A percentile compares a stretch with the other conserved stretches of the same genome.
These are phyloP conservation scores for Saksenaea vasiformis DNA, from an alignment of 371 early-diverging fungal genomes.

Conservation along the genomic window DNA sequence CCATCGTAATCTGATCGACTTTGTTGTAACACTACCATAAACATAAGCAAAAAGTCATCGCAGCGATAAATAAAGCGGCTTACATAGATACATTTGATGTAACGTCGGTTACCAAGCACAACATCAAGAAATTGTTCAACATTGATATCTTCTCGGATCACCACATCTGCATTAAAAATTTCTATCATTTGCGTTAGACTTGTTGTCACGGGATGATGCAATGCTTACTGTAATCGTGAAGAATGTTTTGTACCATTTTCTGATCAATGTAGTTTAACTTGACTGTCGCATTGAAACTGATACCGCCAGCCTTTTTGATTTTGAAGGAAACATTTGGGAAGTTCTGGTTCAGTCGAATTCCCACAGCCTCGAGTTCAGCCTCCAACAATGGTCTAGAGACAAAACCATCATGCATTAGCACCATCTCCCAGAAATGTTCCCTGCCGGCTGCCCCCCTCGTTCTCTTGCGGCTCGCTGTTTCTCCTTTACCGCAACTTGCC, in stretches of 20 bases:
- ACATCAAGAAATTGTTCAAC: conserved; percentile 99
- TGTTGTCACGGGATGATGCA: not conserved
- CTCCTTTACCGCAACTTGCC: conserved; percentile 39
- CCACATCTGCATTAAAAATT: conserved; percentile 98
- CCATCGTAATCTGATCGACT: conserved; percentile 96
- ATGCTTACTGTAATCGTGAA: conserved; percentile 91
- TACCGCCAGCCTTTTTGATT: conserved; percentile 98
- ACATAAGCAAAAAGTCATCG: conserved; percentile 1
- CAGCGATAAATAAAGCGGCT: conserved; percentile 14
- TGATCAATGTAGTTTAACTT: conserved; percentile 90
- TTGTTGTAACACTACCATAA: conserved; percentile 88
- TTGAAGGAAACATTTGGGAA: conserved; percentile 97
- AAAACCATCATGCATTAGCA: not conserved
- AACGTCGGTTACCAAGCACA: conserved; percentile 96
- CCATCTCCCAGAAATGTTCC: not conserved
- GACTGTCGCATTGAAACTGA: conserved; percentile 91
- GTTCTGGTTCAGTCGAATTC: conserved; percentile 93
- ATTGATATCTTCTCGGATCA: conserved; percentile 95
- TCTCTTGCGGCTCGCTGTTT: no score
- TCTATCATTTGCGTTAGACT: conserved; percentile 32
- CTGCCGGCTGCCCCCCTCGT: not conserved
- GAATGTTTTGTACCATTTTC: conserved; percentile 90
- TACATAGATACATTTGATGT: conserved; percentile 95
- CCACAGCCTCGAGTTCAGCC: conserved; percentile 97
- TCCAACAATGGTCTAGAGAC: conserved; percentile 82